These are phyloP conservation scores for Cylindrodendrum hubeiense DNA, from an alignment of 2,329 filamentous ascomycete genomes.

Conservation along the genomic window DNA sequence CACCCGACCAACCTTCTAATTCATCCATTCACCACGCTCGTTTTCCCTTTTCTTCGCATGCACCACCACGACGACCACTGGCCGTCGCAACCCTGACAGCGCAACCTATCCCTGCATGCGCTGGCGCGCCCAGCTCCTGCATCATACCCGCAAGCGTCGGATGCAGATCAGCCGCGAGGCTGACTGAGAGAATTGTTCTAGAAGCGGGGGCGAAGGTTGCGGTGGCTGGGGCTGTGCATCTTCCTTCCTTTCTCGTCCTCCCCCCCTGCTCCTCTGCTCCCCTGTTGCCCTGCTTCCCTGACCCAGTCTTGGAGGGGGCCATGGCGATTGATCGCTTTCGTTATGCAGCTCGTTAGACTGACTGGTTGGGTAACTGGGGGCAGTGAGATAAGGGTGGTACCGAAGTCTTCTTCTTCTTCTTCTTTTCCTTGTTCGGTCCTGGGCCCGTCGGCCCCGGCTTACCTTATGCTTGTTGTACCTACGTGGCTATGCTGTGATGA, in stretches of 20 bases:
- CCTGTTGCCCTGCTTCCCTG: conserved; percentile 4
- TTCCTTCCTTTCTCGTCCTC: conserved; percentile 36
- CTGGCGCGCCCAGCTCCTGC: not conserved
- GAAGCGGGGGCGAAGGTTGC: conserved; percentile 42
- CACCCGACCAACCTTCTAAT: conserved; percentile 2
- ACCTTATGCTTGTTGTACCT: conserved; percentile 6
- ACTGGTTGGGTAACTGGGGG: not conserved
- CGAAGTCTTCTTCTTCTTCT: not conserved
- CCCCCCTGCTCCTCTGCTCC: conserved; percentile 4
- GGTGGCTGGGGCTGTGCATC: conserved; percentile 28
- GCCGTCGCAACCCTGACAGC: conserved; percentile 6
- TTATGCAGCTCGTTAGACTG: conserved; percentile 8
- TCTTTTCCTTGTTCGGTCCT: conserved; percentile 5
- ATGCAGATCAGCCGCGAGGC: conserved; percentile 37
- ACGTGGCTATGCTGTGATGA: conserved; percentile 26
- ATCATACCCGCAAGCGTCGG: not conserved
- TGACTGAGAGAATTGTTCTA: conserved; percentile 50
- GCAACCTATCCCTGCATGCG: conserved; percentile 1
- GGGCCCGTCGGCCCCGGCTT: not conserved
- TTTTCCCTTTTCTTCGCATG: not conserved
- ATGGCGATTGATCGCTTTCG: not conserved
- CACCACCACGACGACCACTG: not conserved
- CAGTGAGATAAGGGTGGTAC: not conserved
- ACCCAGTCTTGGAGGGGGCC: conserved; percentile 3
- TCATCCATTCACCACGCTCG: conserved; percentile 9